These are phyloP conservation scores for Balamuthia mandrillaris DNA, from an alignment of 208 protist species.

Conservation along the genomic window DNA sequence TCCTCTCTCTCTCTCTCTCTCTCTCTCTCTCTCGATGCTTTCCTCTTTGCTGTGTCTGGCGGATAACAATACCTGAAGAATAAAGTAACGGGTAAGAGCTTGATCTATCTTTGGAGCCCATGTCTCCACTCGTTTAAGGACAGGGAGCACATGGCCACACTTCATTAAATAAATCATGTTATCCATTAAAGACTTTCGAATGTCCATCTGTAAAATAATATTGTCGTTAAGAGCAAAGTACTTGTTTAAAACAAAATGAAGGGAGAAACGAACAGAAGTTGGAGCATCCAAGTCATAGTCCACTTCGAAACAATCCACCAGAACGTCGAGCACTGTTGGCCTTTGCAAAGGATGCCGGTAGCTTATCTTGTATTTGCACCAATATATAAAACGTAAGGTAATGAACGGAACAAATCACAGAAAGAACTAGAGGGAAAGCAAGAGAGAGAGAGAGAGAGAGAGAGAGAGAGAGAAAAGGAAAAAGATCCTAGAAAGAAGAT, in stretches of 20 bases:
- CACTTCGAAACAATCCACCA: constrained; percentile 15
- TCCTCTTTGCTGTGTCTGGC: not conserved
- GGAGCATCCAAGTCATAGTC: constrained; percentile 40
- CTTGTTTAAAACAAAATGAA: too few species aligned
- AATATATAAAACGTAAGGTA: too few species aligned
- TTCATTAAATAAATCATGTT: constrained; percentile 32
- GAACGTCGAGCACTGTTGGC: not conserved
- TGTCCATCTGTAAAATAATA: not conserved
- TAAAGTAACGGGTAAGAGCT: constrained; percentile 18
- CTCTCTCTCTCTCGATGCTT: not conserved
- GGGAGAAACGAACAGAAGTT: too few species aligned
- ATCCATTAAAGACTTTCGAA: constrained; percentile 4
- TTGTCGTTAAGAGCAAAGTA: not conserved
- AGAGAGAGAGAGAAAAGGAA: too few species aligned
- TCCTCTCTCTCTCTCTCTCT: not conserved
- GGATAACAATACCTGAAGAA: not conserved
- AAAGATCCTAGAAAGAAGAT: not conserved
- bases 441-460: too few species aligned
- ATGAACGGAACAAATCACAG: too few species aligned
- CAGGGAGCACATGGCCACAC: not conserved
- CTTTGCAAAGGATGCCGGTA: constrained; percentile 20
- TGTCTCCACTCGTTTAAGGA: not conserved
- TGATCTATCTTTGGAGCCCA: constrained; percentile 18
- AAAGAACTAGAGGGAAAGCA: too few species aligned
- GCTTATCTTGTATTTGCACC: constrained; percentile 8